Evolutionary conservation across 257 asterid genomes (phyloP).

Genomic region (Verbena officinalis): DNA sequence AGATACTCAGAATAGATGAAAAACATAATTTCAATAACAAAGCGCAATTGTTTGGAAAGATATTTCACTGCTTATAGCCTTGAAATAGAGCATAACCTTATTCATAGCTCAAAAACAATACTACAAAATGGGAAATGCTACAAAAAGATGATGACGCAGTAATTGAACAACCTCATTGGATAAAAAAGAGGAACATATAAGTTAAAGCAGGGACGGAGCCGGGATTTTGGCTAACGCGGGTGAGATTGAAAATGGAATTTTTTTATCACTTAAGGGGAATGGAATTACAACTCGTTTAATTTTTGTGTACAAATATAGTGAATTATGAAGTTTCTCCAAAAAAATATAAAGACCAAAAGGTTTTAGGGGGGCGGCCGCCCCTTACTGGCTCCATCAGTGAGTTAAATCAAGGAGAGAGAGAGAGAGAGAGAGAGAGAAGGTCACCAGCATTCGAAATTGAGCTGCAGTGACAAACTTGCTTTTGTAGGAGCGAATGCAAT

Average conservation of each 20-base stretch:
- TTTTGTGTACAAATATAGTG: too few relatives aligned
- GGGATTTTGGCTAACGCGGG: too few relatives aligned
- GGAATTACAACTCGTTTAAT: too few relatives aligned
- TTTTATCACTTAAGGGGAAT: too few relatives aligned
- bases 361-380: too few relatives aligned
- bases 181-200: constrained; percentile 21
- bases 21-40: not conserved
- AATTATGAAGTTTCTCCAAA: too few relatives aligned
- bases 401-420: constrained; percentile 16
- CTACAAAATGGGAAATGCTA: constrained; percentile 5
- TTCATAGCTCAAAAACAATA: constrained; percentile 17
- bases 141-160: constrained; percentile 20
- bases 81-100: constrained; percentile 19
- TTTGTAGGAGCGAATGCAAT: constrained; percentile 56
- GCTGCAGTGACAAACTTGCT: constrained; percentile 50
- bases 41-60: constrained; percentile 10
- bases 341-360: too few relatives aligned
- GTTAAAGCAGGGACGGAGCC: too few relatives aligned
- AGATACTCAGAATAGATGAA: constrained; percentile 16
- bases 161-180: constrained; percentile 15
- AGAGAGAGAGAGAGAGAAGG: constrained; percentile 26
- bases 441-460: constrained; percentile 64
- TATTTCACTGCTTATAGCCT: constrained; percentile 4
- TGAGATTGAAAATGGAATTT: too few relatives aligned
- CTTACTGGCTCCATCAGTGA: too few relatives aligned